Percentiles rank a stretch among this genome's conserved stretches.
Conservation (phyloP, 176 grass and related monocot species). For the Raddia distichophylla region DNA sequence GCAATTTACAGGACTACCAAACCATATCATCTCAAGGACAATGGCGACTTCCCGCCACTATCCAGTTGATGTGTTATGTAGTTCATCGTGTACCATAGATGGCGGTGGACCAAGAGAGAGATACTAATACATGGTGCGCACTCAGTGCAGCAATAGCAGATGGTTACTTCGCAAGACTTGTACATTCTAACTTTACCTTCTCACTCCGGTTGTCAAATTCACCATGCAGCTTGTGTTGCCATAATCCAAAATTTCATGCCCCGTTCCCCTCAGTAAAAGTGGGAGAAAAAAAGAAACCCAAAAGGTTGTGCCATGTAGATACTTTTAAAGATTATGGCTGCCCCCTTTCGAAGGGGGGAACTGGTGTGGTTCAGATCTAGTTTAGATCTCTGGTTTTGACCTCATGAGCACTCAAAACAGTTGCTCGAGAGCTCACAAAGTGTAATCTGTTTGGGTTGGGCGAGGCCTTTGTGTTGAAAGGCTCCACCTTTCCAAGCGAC, state of each 20-base stretch:
- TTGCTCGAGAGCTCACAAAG: not conserved
- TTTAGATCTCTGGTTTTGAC: slow-evolving; percentile 33
- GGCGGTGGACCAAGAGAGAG: slow-evolving; percentile 10
- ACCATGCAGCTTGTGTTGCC: not conserved
- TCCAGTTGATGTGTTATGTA: slow-evolving; percentile 45
- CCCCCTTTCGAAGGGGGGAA: not conserved
- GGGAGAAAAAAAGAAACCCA: too few relatives aligned
- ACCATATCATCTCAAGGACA: slow-evolving; percentile 80
- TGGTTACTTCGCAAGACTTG: slow-evolving; percentile 22
- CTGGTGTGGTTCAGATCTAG: not conserved
- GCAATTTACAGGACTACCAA: slow-evolving; percentile 55
- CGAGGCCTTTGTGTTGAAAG: slow-evolving; percentile 49
- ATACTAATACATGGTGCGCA: slow-evolving; percentile 3
- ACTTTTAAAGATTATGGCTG: not conserved
- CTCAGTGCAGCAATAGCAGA: not conserved
- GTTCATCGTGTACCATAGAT: slow-evolving; percentile 15
- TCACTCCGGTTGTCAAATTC: not conserved
- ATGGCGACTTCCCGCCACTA: slow-evolving; percentile 83
- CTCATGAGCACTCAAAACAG: not conserved
- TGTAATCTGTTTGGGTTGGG: slow-evolving; percentile 25
- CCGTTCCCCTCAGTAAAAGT: not conserved
- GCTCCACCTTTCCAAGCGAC: slow-evolving; percentile 39
- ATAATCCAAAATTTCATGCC: not conserved
- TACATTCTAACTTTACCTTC: not conserved
- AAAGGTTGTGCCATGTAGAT: slow-evolving; percentile 30